Base-by-base conservation (phyloP, 441 rosid species). In the Manihot esculenta region DNA sequence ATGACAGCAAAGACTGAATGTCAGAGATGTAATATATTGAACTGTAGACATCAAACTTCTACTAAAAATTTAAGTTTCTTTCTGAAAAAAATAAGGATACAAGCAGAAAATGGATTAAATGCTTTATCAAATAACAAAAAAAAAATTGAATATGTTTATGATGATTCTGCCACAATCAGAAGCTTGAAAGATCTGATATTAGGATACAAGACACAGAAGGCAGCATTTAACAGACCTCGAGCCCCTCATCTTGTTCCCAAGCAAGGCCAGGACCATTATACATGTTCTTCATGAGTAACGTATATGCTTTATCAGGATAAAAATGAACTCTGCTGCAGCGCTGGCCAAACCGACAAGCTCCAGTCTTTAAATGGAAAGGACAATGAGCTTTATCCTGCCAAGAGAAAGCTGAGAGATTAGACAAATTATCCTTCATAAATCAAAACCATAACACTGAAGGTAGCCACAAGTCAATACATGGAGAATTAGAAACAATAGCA, bases 201-300 rank as follows among this genome's bases (percentile, higher is more conserved):
- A 92, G 99, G 99, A 92, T 92, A 94, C 98, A 78, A 81, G 87
- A 84, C 84, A 82, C 73, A 71, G 86, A 84, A 83, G 87, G 79
- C 89, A 86, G 79, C 90, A 74, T 68, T 83, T 84, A 79, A 92
- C 97, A 87, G 93, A 94, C 99, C 97, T 95, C 99, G 68, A 95
- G 98, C 86, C 93, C 97, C 86, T 95, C 99, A 83, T 93, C 98
- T 69, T 93, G 99, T 79, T 95, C 97, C 93, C 92, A 89, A 35
- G 89, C 86, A 84, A 86, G 86, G 81, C 98, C 97, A 71, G 95
- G 98, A 78, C 97, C 97, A 81, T 78, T 89, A 76, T 91, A 95
- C 96, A 95, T 95, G 85, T 89, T 95, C 87, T 79, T 95, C 77
- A 95, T 82, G 20, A 95, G 92, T 61, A 95, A 64, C 13, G 97